Evolutionary conservation across 345 rosid species (phyloP).

Genomic region (Pistacia vera): DNA sequence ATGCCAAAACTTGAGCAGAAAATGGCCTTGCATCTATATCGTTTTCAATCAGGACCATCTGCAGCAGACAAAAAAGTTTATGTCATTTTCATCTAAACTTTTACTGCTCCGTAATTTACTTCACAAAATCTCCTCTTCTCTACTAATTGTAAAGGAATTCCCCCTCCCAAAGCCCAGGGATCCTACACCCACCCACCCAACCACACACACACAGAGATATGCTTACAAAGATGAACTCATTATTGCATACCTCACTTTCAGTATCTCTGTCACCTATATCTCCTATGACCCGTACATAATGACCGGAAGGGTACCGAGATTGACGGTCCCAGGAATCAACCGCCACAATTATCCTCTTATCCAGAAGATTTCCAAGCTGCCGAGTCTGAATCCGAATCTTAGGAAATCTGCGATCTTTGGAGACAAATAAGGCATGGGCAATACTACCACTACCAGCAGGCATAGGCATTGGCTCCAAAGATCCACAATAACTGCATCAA

Average conservation of each 20-base stretch:
- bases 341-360: slow-evolving; percentile 86
- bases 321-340: slow-evolving; percentile 99
- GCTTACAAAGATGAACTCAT: not conserved
- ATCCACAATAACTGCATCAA: slow-evolving; percentile 86
- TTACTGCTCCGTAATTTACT: slow-evolving; percentile 3
- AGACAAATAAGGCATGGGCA: slow-evolving; percentile 77
- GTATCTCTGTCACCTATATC: slow-evolving; percentile 95
- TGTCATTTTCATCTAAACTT: slow-evolving; percentile 15
- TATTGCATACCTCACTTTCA: slow-evolving; percentile 81
- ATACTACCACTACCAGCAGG: slow-evolving; percentile 91
- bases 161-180: too few species aligned
- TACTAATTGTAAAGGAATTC: too few species aligned
- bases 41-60: slow-evolving; percentile 97
- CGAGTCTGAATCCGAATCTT: slow-evolving; percentile 94
- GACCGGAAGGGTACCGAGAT: slow-evolving; percentile 97
- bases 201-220: slow-evolving; percentile 1
- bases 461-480: slow-evolving; percentile 93
- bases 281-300: slow-evolving; percentile 92
- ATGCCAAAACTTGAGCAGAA: slow-evolving; percentile 89
- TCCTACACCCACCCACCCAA: too few species aligned
- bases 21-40: slow-evolving; percentile 95
- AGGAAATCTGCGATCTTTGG: slow-evolving; percentile 89
- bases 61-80: slow-evolving; percentile 28
- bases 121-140: not conserved
- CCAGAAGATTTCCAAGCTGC: slow-evolving; percentile 88